These are phyloP conservation scores for Quercus parvula DNA, from an alignment of 306 rosid species.

Conservation along the genomic window DNA sequence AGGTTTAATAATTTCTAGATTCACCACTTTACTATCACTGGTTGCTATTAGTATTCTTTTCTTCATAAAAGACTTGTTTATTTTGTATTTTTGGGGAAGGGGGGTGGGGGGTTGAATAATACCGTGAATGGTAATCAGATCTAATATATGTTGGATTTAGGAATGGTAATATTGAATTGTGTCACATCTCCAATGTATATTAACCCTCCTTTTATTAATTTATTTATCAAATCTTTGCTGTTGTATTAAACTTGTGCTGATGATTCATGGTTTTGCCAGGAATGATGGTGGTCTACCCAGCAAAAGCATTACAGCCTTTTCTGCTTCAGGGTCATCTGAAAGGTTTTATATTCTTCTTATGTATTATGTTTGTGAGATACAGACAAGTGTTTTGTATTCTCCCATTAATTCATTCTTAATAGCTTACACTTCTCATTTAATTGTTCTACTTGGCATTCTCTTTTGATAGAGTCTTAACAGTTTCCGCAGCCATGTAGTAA, in stretches of 20 bases:
- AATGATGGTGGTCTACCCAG: conserved; percentile 56
- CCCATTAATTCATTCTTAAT: not conserved
- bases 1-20: too few relatives aligned
- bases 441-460: not conserved
- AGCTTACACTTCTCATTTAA: not conserved
- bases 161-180: not conserved
- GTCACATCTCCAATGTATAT: not conserved
- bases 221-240: not conserved
- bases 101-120: not conserved
- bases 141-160: not conserved
- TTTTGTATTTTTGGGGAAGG: too few relatives aligned
- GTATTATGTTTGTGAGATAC: conserved; percentile 13
- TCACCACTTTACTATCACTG: too few relatives aligned
- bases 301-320: conserved; percentile 44
- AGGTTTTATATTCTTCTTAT: conserved; percentile 47
- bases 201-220: not conserved
- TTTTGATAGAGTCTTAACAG: not conserved
- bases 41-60: too few relatives aligned
- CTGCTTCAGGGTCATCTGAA: conserved; percentile 77
- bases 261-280: conserved; percentile 42
- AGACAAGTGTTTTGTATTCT: not conserved
- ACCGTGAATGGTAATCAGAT: not conserved
- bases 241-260: conserved; percentile 24
- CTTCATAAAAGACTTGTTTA: too few relatives aligned
- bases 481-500: not conserved